phyloP scores from a whole-genome alignment of 192 early-diverging fungal species.

The Paraglomus brasilianum region DNA sequence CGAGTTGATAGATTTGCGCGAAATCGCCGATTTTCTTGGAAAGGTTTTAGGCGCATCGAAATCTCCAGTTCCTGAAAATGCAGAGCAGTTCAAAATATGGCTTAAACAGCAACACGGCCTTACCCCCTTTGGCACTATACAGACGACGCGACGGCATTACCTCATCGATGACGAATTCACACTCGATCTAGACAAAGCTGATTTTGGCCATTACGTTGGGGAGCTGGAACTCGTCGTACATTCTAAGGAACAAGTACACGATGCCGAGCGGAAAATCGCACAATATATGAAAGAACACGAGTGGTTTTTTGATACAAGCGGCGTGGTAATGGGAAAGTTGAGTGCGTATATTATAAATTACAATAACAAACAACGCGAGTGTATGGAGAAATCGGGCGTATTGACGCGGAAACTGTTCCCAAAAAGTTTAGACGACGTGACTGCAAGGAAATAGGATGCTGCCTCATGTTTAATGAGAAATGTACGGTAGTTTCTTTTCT shows the following conservation, averaged over 20 bases:
- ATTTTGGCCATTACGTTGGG: constrained; percentile 19
- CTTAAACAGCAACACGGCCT: background rate
- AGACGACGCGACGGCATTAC: background rate
- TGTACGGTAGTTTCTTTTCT: too few relatives aligned
- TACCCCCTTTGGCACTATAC: background rate
- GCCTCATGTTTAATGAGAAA: too few relatives aligned
- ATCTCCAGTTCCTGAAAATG: background rate
- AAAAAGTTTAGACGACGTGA: constrained; percentile 1
- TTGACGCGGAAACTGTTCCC: constrained; percentile 4
- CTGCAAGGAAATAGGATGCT: too few relatives aligned
- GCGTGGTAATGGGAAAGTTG: constrained; percentile 10
- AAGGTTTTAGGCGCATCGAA: background rate
- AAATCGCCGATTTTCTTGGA: background rate
- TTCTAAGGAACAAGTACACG: background rate
- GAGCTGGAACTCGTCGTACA: constrained; percentile 7
- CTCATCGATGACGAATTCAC: constrained; percentile 13
- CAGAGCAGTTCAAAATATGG: background rate
- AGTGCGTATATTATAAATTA: background rate
- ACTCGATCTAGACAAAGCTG: constrained; percentile 8
- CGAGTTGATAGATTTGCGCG: background rate
- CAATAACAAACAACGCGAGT: constrained; percentile 2
- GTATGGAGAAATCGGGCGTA: constrained; percentile 5
- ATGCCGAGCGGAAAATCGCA: constrained; percentile 4
- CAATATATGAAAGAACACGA: constrained; percentile 9
- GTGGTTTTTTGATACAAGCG: constrained; percentile 22